Evolutionary conservation across 2,329 filamentous ascomycete species (phyloP).

Genomic region (Dendrostoma leiphaemia): DNA sequence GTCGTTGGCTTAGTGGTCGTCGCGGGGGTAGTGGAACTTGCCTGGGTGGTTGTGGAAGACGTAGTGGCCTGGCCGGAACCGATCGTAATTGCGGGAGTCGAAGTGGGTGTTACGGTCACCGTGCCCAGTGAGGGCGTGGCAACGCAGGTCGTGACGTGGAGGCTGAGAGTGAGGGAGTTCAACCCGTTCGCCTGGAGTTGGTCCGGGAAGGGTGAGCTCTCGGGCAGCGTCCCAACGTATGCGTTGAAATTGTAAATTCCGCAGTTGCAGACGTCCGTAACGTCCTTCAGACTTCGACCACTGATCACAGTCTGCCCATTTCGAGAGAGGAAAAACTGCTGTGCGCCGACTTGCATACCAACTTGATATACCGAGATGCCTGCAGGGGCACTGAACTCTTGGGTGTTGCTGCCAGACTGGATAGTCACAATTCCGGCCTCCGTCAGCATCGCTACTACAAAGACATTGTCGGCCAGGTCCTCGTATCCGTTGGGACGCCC

Average conservation of each 20-base stretch:
- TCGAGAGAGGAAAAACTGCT: constrained; percentile 45
- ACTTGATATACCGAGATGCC: constrained; percentile 43
- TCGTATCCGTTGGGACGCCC: constrained; percentile 50
- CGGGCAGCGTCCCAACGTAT: constrained; percentile 50
- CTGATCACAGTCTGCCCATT: constrained; percentile 38
- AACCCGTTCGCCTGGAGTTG: constrained; percentile 34
- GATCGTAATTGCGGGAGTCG: constrained; percentile 14
- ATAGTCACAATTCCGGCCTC: constrained; percentile 41
- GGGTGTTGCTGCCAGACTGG: constrained; percentile 39
- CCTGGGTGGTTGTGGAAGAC: neutral
- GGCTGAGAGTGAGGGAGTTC: constrained; percentile 25
- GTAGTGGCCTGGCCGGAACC: neutral
- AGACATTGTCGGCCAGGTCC: constrained; percentile 47
- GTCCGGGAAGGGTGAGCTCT: constrained; percentile 27
- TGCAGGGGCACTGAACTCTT: constrained; percentile 43
- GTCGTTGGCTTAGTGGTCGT: neutral
- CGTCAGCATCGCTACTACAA: constrained; percentile 50
- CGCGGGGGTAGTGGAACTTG: constrained; percentile 10
- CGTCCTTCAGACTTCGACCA: constrained; percentile 48
- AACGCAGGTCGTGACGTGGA: constrained; percentile 28
- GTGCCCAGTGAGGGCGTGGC: constrained; percentile 20
- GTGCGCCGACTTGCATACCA: constrained; percentile 45
- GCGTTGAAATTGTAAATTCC: constrained; percentile 58
- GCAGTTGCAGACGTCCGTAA: constrained; percentile 46
- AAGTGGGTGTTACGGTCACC: constrained; percentile 21